phyloP scores from a whole-genome alignment of 2,329 filamentous ascomycete genomes.

The Pseudogymnoascus sp. region DNA sequence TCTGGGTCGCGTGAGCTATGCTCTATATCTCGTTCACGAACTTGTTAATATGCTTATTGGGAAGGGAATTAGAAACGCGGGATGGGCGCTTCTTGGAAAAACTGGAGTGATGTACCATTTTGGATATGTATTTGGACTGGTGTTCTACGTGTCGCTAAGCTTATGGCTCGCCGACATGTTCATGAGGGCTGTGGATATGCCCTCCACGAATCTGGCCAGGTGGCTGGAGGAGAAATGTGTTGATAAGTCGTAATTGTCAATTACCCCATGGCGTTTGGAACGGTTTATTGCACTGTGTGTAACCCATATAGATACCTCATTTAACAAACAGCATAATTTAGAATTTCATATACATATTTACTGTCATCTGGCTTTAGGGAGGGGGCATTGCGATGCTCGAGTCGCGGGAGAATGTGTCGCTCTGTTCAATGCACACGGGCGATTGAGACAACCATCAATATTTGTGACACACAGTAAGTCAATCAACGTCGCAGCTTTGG shows the following conservation, averaged over 20 bases:
- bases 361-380: neutral
- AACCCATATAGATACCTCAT: conserved; percentile 2
- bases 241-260: neutral
- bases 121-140: conserved; percentile 1
- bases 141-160: neutral
- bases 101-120: neutral
- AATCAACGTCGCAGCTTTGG: neutral
- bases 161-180: conserved; percentile 8
- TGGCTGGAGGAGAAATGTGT: conserved; percentile 8
- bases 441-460: neutral
- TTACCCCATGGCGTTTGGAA: neutral
- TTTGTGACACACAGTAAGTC: neutral
- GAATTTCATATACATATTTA: conserved; percentile 4
- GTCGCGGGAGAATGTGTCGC: neutral
- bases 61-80: conserved; percentile 37
- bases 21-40: conserved; percentile 58
- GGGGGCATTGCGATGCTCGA: neutral
- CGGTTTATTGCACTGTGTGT: neutral
- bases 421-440: neutral
- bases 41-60: conserved; percentile 53
- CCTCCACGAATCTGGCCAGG: neutral
- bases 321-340: neutral
- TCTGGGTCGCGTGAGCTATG: conserved; percentile 54
- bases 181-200: conserved; percentile 7
- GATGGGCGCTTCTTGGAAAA: neutral